These are phyloP conservation scores for Nothophytophthora sp. DNA, from an alignment of 352 stramenopile genomes.

Conservation along the genomic window DNA sequence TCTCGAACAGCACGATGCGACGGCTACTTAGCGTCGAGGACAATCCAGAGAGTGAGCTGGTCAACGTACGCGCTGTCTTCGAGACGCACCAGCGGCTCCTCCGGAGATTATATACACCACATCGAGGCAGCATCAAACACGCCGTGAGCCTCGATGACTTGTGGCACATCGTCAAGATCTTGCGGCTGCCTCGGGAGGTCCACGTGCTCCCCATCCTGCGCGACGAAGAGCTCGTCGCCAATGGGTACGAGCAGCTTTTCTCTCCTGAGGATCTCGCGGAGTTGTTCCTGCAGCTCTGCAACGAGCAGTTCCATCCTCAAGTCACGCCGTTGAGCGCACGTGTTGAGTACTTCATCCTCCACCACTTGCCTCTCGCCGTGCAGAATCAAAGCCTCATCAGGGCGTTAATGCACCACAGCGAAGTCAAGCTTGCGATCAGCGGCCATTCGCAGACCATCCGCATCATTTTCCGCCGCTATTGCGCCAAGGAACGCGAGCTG, in stretches of 20 bases:
- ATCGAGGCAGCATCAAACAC: slow-evolving; percentile 36
- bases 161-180: slow-evolving; percentile 69
- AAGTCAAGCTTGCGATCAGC: slow-evolving; percentile 55
- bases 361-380: slow-evolving; percentile 51
- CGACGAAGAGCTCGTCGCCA: slow-evolving; percentile 51
- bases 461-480: slow-evolving; percentile 77
- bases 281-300: slow-evolving; percentile 68
- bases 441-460: slow-evolving; percentile 60
- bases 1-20: slow-evolving; percentile 54
- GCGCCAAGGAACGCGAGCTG: slow-evolving; percentile 59
- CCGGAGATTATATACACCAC: slow-evolving; percentile 56
- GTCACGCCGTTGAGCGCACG: slow-evolving; percentile 52
- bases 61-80: slow-evolving; percentile 38
- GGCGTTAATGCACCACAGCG: slow-evolving; percentile 47
- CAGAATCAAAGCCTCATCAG: slow-evolving; percentile 62
- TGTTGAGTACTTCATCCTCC: slow-evolving; percentile 56
- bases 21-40: slow-evolving; percentile 65
- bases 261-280: slow-evolving; percentile 63
- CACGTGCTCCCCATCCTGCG: slow-evolving; percentile 54
- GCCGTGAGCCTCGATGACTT: slow-evolving; percentile 65
- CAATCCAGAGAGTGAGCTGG: slow-evolving; percentile 48
- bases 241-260: slow-evolving; percentile 58
- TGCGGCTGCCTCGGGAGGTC: slow-evolving; percentile 56
- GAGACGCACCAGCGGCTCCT: slow-evolving; percentile 59
- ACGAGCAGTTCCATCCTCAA: slow-evolving; percentile 73